Conservation (phyloP, 225 moss, liverwort and hornwort species). For the Ulota crispa region DNA sequence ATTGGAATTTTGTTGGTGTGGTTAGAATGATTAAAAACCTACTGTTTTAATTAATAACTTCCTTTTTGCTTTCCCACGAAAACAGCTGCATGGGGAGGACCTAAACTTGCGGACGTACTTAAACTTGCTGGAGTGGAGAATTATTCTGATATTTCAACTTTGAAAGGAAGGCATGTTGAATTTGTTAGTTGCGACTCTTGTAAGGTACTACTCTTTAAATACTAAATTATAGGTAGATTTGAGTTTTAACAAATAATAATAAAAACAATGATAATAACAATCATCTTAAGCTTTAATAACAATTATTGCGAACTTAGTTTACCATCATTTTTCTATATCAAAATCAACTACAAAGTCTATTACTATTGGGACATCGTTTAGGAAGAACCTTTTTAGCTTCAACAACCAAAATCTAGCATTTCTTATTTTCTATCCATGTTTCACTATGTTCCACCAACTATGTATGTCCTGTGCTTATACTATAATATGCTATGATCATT, state of each 20-base stretch:
- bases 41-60: background rate
- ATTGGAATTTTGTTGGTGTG: background rate
- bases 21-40: background rate
- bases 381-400: too few species aligned
- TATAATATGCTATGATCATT: too few species aligned
- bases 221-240: background rate
- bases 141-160: constrained; percentile 31
- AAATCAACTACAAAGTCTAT: background rate
- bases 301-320: too few species aligned
- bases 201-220: constrained; percentile 25
- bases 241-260: background rate
- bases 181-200: constrained; percentile 68
- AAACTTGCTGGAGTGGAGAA: constrained; percentile 44
- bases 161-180: constrained; percentile 71
- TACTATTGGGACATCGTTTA: background rate
- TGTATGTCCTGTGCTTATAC: too few species aligned
- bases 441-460: too few species aligned
- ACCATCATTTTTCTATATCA: background rate
- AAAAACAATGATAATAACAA: background rate
- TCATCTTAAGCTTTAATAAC: background rate
- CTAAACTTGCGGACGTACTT: constrained; percentile 56
- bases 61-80: background rate
- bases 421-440: too few species aligned
- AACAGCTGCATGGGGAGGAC: constrained; percentile 58
- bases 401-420: too few species aligned